Percentiles rank a stretch among this genome's conserved stretches.
These are phyloP conservation scores for Populus ilicifolia DNA, from an alignment of 345 rosid genomes.

Conservation along the genomic window DNA sequence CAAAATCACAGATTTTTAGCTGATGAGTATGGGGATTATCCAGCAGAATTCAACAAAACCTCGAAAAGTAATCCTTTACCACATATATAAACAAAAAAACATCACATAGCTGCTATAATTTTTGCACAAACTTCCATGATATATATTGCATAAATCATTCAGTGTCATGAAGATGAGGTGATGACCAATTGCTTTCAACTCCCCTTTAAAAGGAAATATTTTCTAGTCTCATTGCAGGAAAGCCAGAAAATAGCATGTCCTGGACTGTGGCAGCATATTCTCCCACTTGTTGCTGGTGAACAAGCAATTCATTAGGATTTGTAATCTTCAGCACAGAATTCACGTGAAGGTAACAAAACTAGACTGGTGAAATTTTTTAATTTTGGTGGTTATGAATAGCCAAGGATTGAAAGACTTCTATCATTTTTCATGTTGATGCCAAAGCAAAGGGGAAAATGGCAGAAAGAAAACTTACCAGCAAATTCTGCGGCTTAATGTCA, in stretches of 20 bases:
- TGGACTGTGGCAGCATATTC: background rate
- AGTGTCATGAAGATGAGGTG: background rate
- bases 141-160: background rate
- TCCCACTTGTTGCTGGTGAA: background rate
- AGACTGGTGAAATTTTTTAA: background rate
- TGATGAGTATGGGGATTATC: constrained; percentile 87
- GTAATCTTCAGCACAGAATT: background rate
- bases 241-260: background rate
- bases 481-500: constrained; percentile 96
- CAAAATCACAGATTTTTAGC: constrained; percentile 93
- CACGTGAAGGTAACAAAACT: background rate
- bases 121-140: background rate
- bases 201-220: background rate
- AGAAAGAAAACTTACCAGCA: constrained; percentile 56
- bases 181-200: background rate
- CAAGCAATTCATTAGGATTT: background rate
- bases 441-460: background rate
- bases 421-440: background rate
- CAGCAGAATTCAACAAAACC: constrained; percentile 38
- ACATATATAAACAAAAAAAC: background rate
- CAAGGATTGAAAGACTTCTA: background rate
- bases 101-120: background rate
- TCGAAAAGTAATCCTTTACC: constrained; percentile 9
- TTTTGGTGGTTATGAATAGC: background rate
- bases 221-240: background rate